Conservation (phyloP, 78 protist species). For the Dictyostelium discoideum region dicty_2.7 NC_007089.4:3204001-3204500, state of each 20-base stretch:
- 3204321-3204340: background rate
- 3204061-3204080: background rate
- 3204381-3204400: background rate
- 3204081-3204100: background rate
- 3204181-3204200: background rate
- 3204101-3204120: background rate
- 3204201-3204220: conserved; percentile 46
- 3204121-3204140: background rate
- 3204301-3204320: background rate
- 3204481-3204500: background rate
- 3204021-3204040: conserved; percentile 21
- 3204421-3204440: background rate
- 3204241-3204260: background rate
- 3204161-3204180: background rate
- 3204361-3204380: background rate
- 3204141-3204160: background rate
- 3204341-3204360: background rate
- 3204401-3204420: background rate
- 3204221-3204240: background rate
- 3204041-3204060: conserved; percentile 22
- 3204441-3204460: background rate
- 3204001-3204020: conserved; percentile 36
- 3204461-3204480: conserved; percentile 1
- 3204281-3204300: conserved; percentile 1
- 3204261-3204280: background rate